A percentile compares a stretch with the other conserved stretches of the same genome.
Conservation (phyloP, 768 basidiomycete species). For the Tricholoma furcatifolium region DNA sequence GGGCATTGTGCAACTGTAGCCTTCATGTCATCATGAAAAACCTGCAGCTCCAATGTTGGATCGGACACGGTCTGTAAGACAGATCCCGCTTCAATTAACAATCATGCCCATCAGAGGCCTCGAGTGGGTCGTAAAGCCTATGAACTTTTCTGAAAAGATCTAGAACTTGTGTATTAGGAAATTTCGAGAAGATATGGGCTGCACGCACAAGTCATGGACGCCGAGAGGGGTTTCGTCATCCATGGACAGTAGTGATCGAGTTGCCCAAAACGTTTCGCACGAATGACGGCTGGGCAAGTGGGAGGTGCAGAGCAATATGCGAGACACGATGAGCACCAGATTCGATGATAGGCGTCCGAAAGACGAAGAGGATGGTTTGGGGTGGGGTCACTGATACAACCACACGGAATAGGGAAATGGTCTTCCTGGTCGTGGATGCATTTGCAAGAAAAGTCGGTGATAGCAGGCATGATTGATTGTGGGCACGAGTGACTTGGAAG, state of each 20-base stretch:
- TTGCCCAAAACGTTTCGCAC: conserved; percentile 12
- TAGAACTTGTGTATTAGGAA: background rate
- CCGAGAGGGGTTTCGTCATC: conserved; percentile 12
- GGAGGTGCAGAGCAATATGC: conserved; percentile 25
- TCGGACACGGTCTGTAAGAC: background rate
- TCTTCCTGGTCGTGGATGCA: conserved; percentile 19
- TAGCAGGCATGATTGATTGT: background rate
- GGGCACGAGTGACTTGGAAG: background rate
- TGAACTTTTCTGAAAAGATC: conserved; percentile 6
- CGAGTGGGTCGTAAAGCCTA: background rate
- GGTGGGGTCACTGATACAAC: conserved; percentile 28
- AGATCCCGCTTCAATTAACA: background rate
- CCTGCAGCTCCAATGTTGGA: background rate
- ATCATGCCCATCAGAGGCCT: background rate
- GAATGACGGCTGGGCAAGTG: conserved; percentile 19
- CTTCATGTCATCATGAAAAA: background rate
- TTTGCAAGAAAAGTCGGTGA: conserved; percentile 10
- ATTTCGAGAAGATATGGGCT: background rate
- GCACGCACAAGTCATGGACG: conserved; percentile 16
- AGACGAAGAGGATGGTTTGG: conserved; percentile 27
- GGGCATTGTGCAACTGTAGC: no score
- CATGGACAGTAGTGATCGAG: conserved; percentile 12
- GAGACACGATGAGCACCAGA: conserved; percentile 32
- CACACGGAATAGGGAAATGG: conserved; percentile 33
- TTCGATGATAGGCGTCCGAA: conserved; percentile 31